phyloP scores from a whole-genome alignment of 805 yeast species.

The Ogataea naganishii region DNA sequence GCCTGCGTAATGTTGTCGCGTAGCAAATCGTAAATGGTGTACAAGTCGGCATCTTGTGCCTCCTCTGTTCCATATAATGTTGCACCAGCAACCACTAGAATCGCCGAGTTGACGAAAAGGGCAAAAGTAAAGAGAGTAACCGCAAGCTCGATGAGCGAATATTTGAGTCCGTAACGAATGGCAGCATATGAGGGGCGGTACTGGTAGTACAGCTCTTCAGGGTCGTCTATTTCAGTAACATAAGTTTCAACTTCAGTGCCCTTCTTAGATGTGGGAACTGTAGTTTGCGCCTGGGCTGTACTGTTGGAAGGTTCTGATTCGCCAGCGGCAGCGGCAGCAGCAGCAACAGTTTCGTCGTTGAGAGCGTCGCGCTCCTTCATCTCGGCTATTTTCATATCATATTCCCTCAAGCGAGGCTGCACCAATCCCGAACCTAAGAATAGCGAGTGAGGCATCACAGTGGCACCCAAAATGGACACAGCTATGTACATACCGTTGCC shows the following conservation, averaged over 20 bases:
- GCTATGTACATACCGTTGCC: constrained; percentile 37
- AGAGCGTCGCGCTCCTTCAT: constrained; percentile 14
- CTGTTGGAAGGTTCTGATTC: too few relatives aligned
- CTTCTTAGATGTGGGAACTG: too few relatives aligned
- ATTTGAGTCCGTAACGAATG: constrained; percentile 56
- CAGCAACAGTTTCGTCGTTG: too few relatives aligned
- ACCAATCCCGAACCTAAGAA: constrained; percentile 41
- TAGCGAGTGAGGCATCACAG: constrained; percentile 44
- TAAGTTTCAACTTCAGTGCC: constrained; percentile 6
- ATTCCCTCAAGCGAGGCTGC: constrained; percentile 39
- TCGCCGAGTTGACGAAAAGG: constrained; percentile 73
- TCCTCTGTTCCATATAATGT: constrained; percentile 59
- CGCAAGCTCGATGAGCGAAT: constrained; percentile 57
- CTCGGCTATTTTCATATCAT: constrained; percentile 29
- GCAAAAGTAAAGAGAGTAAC: constrained; percentile 70
- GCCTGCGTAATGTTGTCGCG: constrained; percentile 50
- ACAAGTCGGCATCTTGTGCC: constrained; percentile 66
- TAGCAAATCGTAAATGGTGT: constrained; percentile 57
- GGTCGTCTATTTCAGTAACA: constrained; percentile 17
- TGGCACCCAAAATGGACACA: constrained; percentile 39
- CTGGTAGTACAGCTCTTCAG: constrained; percentile 30
- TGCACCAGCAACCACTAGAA: constrained; percentile 68
- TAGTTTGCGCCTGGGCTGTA: too few relatives aligned
- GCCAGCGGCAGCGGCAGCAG: too few relatives aligned
- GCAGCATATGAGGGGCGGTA: constrained; percentile 66